phyloP scores from a whole-genome alignment of 352 stramenopile species.

The Phytophthora europaea region DNA sequence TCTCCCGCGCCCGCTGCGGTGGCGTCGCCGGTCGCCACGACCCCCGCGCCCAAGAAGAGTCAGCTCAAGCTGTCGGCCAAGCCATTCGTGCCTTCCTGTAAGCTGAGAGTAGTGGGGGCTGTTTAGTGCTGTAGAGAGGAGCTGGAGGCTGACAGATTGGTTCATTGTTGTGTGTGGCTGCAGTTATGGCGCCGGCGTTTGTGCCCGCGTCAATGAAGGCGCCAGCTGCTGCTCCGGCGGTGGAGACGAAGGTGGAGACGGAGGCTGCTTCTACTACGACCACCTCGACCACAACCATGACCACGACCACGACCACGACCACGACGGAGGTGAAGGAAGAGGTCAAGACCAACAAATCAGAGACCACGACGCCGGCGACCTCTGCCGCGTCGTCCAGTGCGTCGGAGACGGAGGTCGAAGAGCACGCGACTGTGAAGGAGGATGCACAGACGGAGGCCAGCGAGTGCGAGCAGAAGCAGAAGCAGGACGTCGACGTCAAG shows the following conservation, averaged over 20 bases:
- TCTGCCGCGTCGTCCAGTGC: slow-evolving; percentile 37
- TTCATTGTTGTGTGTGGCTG: slow-evolving; percentile 5
- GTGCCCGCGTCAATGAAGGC: slow-evolving; percentile 36
- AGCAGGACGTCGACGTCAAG: slow-evolving; percentile 28
- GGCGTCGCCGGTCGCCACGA: slow-evolving; percentile 1
- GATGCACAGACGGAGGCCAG: slow-evolving; percentile 8
- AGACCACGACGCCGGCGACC: slow-evolving; percentile 35
- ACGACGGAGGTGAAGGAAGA: slow-evolving; percentile 20
- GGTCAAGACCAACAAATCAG: slow-evolving; percentile 14
- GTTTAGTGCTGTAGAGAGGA: neutral
- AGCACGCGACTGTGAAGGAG: slow-evolving; percentile 25
- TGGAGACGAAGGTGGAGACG: slow-evolving; percentile 32
- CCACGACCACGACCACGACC: neutral
- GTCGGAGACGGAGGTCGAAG: slow-evolving; percentile 52
- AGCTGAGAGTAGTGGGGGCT: neutral
- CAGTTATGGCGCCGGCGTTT: slow-evolving; percentile 50
- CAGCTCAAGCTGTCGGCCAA: slow-evolving; percentile 67
- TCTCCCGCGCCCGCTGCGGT: slow-evolving; percentile 14
- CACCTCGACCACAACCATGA: neutral
- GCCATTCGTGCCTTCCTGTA: slow-evolving; percentile 69
- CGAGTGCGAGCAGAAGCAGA: slow-evolving; percentile 35
- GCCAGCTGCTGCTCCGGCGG: slow-evolving; percentile 5
- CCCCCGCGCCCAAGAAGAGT: slow-evolving; percentile 36
- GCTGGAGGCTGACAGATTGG: slow-evolving; percentile 4
- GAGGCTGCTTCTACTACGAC: slow-evolving; percentile 3